Percentiles rank a stretch among this genome's conserved stretches.
phyloP scores from a whole-genome alignment of 352 stramenopile genomes.

The Globisporangium solare region DNA sequence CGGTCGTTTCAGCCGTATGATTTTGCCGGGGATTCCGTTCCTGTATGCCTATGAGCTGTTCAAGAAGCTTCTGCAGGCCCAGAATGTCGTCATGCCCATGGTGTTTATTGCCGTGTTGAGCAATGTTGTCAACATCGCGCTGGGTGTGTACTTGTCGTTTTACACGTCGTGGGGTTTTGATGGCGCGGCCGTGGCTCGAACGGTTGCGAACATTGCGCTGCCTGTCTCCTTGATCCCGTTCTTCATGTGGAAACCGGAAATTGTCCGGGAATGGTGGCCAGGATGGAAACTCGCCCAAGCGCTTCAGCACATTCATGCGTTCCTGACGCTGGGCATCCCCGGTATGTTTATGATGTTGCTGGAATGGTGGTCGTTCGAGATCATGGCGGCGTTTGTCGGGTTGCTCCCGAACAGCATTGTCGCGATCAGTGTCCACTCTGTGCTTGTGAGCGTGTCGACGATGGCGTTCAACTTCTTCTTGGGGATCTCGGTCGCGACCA shows the following conservation, averaged over 20 bases:
- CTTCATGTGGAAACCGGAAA: slow-evolving; percentile 47
- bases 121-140: slow-evolving; percentile 71
- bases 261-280: slow-evolving; percentile 46
- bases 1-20: slow-evolving; percentile 60
- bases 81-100: slow-evolving; percentile 86
- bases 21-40: slow-evolving; percentile 73
- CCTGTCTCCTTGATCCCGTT: slow-evolving; percentile 56
- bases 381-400: slow-evolving; percentile 65
- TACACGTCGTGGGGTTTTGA: slow-evolving; percentile 76
- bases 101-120: slow-evolving; percentile 69
- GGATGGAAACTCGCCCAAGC: slow-evolving; percentile 61
- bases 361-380: slow-evolving; percentile 80
- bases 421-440: slow-evolving; percentile 69
- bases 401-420: slow-evolving; percentile 58
- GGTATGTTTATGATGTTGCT: slow-evolving; percentile 75
- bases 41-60: slow-evolving; percentile 84
- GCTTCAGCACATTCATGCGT: slow-evolving; percentile 44
- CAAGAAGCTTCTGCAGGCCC: slow-evolving; percentile 80
- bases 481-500: slow-evolving; percentile 70
- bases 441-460: slow-evolving; percentile 56
- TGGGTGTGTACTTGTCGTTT: slow-evolving; percentile 78
- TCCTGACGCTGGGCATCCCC: slow-evolving; percentile 63
- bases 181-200: slow-evolving; percentile 71
- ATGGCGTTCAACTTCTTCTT: slow-evolving; percentile 80
- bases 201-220: slow-evolving; percentile 52